These are phyloP conservation scores for Candida sanyiensis DNA, from an alignment of 805 yeast genomes.

Conservation along the genomic window DNA sequence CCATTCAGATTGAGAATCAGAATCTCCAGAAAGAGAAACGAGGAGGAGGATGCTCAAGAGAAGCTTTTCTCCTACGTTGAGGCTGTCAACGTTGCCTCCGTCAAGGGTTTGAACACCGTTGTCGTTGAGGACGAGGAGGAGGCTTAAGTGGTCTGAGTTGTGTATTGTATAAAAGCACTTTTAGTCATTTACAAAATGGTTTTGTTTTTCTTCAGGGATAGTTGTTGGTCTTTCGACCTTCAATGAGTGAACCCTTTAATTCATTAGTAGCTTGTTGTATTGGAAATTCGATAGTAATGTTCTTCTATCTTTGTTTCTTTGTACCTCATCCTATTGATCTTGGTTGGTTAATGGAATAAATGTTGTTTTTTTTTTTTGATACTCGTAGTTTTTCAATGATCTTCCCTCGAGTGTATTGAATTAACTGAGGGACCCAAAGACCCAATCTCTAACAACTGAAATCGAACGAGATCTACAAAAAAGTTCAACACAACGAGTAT, in stretches of 20 bases:
- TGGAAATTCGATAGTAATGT: constrained; percentile 3
- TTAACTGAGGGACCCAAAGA: too few species aligned
- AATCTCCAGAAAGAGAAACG: constrained; percentile 99
- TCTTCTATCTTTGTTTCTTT: not conserved
- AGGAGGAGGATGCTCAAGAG: constrained; percentile 98
- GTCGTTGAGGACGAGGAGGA: constrained; percentile 72
- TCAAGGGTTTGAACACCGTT: constrained; percentile 97
- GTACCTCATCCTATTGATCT: not conserved
- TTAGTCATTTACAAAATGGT: constrained; percentile 10
- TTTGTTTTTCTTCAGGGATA: constrained; percentile 9
- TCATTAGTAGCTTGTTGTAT: constrained; percentile 11
- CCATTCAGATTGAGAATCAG: constrained; percentile 97
- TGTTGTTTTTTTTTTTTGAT: not conserved
- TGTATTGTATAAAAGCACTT: constrained; percentile 8
- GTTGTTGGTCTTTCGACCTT: constrained; percentile 11
- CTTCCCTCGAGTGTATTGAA: too few species aligned
- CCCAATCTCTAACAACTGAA: too few species aligned
- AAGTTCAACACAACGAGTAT: too few species aligned
- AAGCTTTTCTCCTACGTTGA: constrained; percentile 97
- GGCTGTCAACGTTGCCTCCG: constrained; percentile 89
- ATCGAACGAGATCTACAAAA: too few species aligned
- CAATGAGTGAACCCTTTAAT: constrained; percentile 14
- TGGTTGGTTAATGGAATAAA: not conserved
- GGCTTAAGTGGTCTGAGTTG: constrained; percentile 15
- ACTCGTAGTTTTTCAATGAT: not conserved